Conservation (phyloP, 305 asterid genomes). For the Solanum hybrid region DNA sequence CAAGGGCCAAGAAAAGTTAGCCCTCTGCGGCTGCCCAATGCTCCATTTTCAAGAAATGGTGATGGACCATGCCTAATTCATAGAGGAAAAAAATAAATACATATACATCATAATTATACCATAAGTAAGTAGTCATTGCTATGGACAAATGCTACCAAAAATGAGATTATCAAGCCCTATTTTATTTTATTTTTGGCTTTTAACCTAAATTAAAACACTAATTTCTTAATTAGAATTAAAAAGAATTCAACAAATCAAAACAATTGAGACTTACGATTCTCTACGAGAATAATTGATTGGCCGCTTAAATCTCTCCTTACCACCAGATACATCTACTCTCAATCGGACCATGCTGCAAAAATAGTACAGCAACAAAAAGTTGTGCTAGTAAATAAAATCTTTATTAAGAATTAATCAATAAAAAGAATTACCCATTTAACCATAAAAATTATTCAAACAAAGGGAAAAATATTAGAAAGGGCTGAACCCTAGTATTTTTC, state of each 20-base stretch:
- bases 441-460: not conserved
- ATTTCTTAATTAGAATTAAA: not conserved
- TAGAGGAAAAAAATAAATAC: not conserved
- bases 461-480: not conserved
- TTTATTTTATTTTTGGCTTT: not conserved
- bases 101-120: not conserved
- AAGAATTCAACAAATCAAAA: not conserved
- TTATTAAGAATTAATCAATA: not conserved
- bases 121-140: not conserved
- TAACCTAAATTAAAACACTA: not conserved
- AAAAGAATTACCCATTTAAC: not conserved
- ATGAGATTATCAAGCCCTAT: not conserved
- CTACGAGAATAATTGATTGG: not conserved
- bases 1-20: conserved; percentile 33
- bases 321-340: not conserved
- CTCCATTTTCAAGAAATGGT: conserved; percentile 22
- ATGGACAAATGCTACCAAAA: not conserved
- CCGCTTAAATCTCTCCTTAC: not conserved
- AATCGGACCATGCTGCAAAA: not conserved
- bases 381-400: not conserved
- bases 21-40: conserved; percentile 27
- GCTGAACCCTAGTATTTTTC: not conserved
- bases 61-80: conserved; percentile 22
- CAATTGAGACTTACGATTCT: not conserved
- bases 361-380: not conserved